phyloP scores from a whole-genome alignment of 331 rosid species.

The Saraca asoca region DNA sequence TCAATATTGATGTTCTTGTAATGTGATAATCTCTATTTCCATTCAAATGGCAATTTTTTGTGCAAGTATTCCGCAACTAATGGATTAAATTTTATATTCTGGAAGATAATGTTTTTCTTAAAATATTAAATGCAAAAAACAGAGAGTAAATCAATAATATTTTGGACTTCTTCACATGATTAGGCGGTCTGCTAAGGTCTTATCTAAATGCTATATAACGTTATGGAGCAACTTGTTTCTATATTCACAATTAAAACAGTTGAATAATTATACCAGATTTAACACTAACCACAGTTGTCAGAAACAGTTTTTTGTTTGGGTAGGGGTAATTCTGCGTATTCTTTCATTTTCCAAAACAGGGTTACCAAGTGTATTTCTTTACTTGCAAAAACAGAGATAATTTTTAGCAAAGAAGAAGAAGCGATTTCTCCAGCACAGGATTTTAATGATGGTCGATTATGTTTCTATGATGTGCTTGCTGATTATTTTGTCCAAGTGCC shows the following conservation, averaged over 20 bases:
- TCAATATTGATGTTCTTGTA: neutral
- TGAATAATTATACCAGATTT: slow-evolving; percentile 13
- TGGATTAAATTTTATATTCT: slow-evolving; percentile 1
- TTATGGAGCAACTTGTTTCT: neutral
- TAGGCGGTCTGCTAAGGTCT: slow-evolving; percentile 10
- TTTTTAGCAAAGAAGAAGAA: slow-evolving; percentile 74
- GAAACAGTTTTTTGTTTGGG: neutral
- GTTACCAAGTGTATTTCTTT: slow-evolving; percentile 26
- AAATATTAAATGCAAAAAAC: neutral
- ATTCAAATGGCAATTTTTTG: slow-evolving; percentile 18
- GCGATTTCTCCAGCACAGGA: slow-evolving; percentile 61
- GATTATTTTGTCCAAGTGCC: slow-evolving; percentile 77
- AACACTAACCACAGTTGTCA: neutral
- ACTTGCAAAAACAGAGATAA: slow-evolving; percentile 57
- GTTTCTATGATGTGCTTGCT: slow-evolving; percentile 93
- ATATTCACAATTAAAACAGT: neutral
- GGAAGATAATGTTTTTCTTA: neutral
- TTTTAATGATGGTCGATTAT: slow-evolving; percentile 48
- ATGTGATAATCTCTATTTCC: neutral
- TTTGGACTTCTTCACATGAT: neutral
- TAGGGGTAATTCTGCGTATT: neutral
- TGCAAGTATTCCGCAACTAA: neutral
- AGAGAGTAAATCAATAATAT: slow-evolving; percentile 7
- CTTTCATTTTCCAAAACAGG: slow-evolving; percentile 19
- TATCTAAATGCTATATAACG: neutral